These are phyloP conservation scores for Mucor piriformis DNA, from an alignment of 371 early-diverging fungal genomes.

Conservation along the genomic window DNA sequence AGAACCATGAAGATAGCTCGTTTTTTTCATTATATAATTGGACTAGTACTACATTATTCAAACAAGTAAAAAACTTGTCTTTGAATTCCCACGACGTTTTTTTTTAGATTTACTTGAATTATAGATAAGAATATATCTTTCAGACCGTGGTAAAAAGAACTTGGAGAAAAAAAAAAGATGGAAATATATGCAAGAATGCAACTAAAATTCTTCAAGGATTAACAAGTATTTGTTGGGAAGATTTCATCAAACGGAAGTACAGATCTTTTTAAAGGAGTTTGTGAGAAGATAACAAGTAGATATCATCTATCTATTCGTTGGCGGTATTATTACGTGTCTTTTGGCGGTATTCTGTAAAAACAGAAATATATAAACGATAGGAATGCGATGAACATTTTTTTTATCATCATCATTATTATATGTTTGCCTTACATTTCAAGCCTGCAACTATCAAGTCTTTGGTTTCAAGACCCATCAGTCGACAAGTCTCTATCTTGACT, in stretches of 20 bases:
- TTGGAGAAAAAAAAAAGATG: not conserved
- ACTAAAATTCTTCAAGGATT: too few species aligned
- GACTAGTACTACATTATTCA: not conserved
- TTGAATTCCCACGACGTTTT: not conserved
- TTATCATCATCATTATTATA: not conserved
- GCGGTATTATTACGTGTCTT: conserved; percentile 28
- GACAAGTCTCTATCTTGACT: not conserved
- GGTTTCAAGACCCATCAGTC: not conserved
- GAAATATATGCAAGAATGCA: too few species aligned
- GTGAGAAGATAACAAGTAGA: conserved; percentile 3
- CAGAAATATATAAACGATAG: conserved; percentile 15
- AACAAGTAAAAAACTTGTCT: not conserved
- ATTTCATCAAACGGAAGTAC: too few species aligned
- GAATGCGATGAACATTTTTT: not conserved
- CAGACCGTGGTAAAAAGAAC: too few species aligned
- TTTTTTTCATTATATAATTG: too few species aligned
- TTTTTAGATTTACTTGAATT: too few species aligned
- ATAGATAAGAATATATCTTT: too few species aligned
- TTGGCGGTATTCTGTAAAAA: conserved; percentile 22
- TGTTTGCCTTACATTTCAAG: conserved; percentile 14
- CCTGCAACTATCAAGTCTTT: not conserved
- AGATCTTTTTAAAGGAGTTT: too few species aligned
- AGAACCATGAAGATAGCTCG: too few species aligned
- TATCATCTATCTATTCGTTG: not conserved
- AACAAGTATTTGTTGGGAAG: too few species aligned